These are phyloP conservation scores for Tolypocladium tundrense DNA, from an alignment of 2,329 filamentous ascomycete genomes.

Conservation along the genomic window DNA sequence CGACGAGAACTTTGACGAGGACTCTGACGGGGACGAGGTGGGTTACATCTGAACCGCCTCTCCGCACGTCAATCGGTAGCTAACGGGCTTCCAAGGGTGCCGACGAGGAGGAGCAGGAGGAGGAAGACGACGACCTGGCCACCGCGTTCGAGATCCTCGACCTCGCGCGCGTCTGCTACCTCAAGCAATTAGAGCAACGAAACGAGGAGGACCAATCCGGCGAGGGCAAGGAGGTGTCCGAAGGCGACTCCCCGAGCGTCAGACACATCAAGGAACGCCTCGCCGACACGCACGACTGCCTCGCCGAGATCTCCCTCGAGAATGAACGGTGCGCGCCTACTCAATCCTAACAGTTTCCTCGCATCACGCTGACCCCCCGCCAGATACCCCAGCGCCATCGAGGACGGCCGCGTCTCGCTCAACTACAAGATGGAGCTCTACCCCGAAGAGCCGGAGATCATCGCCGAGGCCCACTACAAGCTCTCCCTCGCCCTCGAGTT, in stretches of 20 bases:
- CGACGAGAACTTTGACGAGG: slow-evolving; percentile 86
- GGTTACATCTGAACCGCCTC: slow-evolving; percentile 13
- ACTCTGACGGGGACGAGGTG: slow-evolving; percentile 52
- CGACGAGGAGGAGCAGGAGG: slow-evolving; percentile 37
- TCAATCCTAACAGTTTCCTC: not conserved
- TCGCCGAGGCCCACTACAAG: slow-evolving; percentile 95
- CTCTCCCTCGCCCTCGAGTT: slow-evolving; percentile 93
- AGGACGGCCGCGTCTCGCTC: slow-evolving; percentile 69
- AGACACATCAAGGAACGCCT: slow-evolving; percentile 72
- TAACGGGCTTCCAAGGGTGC: slow-evolving; percentile 8
- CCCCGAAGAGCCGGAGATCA: slow-evolving; percentile 67
- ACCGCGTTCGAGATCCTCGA: slow-evolving; percentile 80
- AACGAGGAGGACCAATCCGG: slow-evolving; percentile 21
- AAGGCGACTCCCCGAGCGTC: slow-evolving; percentile 28
- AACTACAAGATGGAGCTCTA: slow-evolving; percentile 71
- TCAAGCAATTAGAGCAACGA: slow-evolving; percentile 39
- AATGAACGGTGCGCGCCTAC: slow-evolving; percentile 58
- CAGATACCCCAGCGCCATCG: slow-evolving; percentile 75
- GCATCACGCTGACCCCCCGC: slow-evolving; percentile 2
- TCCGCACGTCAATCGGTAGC: not conserved
- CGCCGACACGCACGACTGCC: slow-evolving; percentile 85
- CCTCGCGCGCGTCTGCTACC: slow-evolving; percentile 58
- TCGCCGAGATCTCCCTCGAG: slow-evolving; percentile 94
- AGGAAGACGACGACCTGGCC: slow-evolving; percentile 63
- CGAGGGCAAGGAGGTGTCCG: slow-evolving; percentile 31